Conservation (phyloP, 306 rosid species). For the Cicer bijugum region DNA sequence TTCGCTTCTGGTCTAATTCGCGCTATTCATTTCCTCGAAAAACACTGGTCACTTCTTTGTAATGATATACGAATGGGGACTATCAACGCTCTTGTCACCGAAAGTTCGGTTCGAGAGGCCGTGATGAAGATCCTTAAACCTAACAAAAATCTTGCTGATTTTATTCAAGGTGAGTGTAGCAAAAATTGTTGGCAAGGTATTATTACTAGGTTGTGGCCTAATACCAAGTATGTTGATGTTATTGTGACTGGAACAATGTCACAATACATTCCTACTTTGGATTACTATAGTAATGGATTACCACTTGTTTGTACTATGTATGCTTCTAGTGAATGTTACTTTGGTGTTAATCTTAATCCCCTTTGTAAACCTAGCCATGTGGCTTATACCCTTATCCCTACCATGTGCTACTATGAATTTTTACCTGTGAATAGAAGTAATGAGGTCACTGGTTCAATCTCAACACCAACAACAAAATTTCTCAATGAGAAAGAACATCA, state of each 20-base stretch:
- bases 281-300: conserved; percentile 73
- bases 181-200: conserved; percentile 76
- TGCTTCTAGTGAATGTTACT: conserved; percentile 88
- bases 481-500: conserved; percentile 54
- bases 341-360: conserved; percentile 86
- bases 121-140: conserved; percentile 59
- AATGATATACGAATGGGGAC: conserved; percentile 72
- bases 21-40: conserved; percentile 73
- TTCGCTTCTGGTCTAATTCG: conserved; percentile 88
- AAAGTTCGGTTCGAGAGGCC: conserved; percentile 57
- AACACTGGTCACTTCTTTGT: conserved; percentile 68
- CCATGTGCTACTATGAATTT: conserved; percentile 86
- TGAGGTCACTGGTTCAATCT: conserved; percentile 46
- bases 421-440: conserved; percentile 61
- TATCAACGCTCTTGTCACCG: conserved; percentile 53
- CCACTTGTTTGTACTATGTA: conserved; percentile 92
- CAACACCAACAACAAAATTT: conserved; percentile 31
- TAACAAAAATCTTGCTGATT: conserved; percentile 65
- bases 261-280: conserved; percentile 84
- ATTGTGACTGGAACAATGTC: conserved; percentile 98
- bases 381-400: conserved; percentile 82
- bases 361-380: conserved; percentile 73
- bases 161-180: conserved; percentile 60
- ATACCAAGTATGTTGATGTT: conserved; percentile 87
- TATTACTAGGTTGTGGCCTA: conserved; percentile 80